Percentiles rank a stretch among this genome's conserved stretches.
These are phyloP conservation scores for Suhomyces emberorum DNA, from an alignment of 805 yeast species.

Conservation along the genomic window DNA sequence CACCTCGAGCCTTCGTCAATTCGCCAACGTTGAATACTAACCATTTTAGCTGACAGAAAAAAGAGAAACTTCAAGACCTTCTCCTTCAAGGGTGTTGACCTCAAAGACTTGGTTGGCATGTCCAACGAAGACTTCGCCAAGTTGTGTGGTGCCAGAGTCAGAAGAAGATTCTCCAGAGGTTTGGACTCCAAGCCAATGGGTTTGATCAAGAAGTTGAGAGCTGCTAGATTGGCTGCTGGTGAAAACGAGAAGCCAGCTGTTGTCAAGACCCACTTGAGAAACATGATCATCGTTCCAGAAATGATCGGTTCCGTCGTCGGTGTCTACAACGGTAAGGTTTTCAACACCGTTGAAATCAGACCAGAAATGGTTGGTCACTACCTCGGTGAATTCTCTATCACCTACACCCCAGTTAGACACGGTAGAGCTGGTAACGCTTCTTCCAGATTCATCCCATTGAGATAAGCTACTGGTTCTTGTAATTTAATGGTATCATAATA, in stretches of 20 bases:
- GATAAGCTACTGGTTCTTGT: slow-evolving; percentile 25
- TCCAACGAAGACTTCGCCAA: slow-evolving; percentile 95
- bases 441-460: slow-evolving; percentile 72
- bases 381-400: slow-evolving; percentile 99
- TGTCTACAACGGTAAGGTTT: slow-evolving; percentile 99
- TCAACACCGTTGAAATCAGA: slow-evolving; percentile 97
- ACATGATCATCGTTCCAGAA: slow-evolving; percentile 98
- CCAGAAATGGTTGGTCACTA: slow-evolving; percentile 99
- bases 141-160: slow-evolving; percentile 96
- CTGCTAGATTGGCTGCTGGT: slow-evolving; percentile 87
- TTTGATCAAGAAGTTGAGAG: slow-evolving; percentile 95
- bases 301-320: slow-evolving; percentile 99
- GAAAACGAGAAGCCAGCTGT: slow-evolving; percentile 95
- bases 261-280: slow-evolving; percentile 99
- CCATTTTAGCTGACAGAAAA: slow-evolving; percentile 57
- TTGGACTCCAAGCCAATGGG: slow-evolving; percentile 92
- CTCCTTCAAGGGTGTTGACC: slow-evolving; percentile 98
- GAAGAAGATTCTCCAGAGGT: slow-evolving; percentile 99
- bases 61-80: slow-evolving; percentile 94
- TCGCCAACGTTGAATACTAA: too few relatives aligned
- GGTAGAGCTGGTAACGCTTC: slow-evolving; percentile 94
- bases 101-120: slow-evolving; percentile 88
- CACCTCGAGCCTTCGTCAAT: too few relatives aligned
- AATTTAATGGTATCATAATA: slow-evolving; percentile 11
- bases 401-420: slow-evolving; percentile 99